Percentiles rank a stretch among this genome's conserved stretches.
These are phyloP conservation scores for Emergomyces orientalis DNA, from an alignment of 2,329 filamentous ascomycete genomes.

Conservation along the genomic window DNA sequence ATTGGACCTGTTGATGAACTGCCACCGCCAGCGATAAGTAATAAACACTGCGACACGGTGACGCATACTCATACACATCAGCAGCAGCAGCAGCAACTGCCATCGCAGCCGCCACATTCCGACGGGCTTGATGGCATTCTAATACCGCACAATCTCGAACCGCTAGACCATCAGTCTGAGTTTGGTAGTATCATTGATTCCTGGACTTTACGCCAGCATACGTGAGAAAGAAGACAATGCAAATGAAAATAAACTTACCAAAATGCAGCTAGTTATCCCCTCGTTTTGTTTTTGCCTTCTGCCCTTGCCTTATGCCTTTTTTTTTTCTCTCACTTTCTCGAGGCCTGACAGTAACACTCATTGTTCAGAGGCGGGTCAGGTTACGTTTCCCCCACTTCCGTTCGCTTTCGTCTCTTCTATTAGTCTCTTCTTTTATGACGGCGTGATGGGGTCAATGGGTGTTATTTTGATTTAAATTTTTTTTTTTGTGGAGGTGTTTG, in stretches of 20 bases:
- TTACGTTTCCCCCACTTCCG: neutral
- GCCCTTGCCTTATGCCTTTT: neutral
- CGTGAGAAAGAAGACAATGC: neutral
- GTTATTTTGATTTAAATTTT: neutral
- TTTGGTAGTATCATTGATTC: conserved; percentile 3
- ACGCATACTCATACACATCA: neutral
- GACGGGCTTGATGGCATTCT: conserved; percentile 4
- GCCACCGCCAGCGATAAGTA: neutral
- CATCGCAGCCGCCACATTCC: neutral
- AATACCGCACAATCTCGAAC: conserved; percentile 3
- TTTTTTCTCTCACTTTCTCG: neutral
- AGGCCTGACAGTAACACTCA: neutral
- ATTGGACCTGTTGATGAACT: conserved; percentile 36
- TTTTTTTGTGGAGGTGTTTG: neutral
- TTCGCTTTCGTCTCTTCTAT: neutral
- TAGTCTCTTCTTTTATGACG: neutral
- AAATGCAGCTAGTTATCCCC: neutral
- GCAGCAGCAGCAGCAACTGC: neutral
- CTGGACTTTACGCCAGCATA: neutral
- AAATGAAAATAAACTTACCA: neutral
- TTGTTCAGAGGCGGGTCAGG: neutral
- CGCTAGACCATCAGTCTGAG: neutral
- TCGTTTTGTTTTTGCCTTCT: neutral
- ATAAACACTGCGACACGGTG: neutral
- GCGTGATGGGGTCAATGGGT: neutral